Percentiles rank a stretch among this genome's conserved stretches.
These are phyloP conservation scores for Xylaria nigripes DNA, from an alignment of 495 filamentous ascomycete genomes.

Conservation along the genomic window DNA sequence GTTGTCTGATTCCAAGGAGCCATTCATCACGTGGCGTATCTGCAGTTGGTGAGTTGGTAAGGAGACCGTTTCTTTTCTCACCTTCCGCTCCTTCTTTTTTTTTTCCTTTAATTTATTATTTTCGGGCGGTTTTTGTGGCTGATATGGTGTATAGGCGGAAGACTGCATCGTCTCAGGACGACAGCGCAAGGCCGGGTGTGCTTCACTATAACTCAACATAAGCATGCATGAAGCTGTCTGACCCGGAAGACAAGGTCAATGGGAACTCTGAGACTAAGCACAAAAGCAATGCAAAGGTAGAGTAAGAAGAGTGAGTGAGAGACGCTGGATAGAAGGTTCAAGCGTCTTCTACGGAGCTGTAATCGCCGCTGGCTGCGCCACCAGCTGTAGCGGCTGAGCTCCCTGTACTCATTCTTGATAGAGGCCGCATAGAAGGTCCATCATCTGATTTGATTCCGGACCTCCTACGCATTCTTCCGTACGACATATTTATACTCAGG, in stretches of 20 bases:
- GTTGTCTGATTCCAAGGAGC: too few species aligned
- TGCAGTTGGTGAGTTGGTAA: too few species aligned
- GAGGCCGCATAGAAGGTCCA: background rate
- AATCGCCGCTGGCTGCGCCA: conserved; percentile 34
- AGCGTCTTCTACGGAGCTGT: conserved; percentile 31
- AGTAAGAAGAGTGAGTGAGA: background rate
- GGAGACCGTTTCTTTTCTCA: too few species aligned
- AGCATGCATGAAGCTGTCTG: background rate
- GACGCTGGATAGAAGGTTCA: background rate
- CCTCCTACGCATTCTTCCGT: conserved; percentile 7
- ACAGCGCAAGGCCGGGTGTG: background rate
- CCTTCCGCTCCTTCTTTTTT: too few species aligned
- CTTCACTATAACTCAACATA: background rate
- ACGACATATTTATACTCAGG: conserved; percentile 14
- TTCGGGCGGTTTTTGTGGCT: too few species aligned
- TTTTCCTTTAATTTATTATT: too few species aligned
- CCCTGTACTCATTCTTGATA: conserved; percentile 23
- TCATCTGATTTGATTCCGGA: conserved; percentile 3
- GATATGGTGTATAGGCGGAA: background rate
- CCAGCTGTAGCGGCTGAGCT: conserved; percentile 40
- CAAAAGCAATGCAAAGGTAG: background rate
- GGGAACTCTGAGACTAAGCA: background rate
- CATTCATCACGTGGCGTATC: too few species aligned
- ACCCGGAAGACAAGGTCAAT: background rate
- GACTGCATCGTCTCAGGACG: background rate